These are phyloP conservation scores for Pestalotiopsis sp. DNA, from an alignment of 2,329 filamentous ascomycete genomes.

Conservation along the genomic window DNA sequence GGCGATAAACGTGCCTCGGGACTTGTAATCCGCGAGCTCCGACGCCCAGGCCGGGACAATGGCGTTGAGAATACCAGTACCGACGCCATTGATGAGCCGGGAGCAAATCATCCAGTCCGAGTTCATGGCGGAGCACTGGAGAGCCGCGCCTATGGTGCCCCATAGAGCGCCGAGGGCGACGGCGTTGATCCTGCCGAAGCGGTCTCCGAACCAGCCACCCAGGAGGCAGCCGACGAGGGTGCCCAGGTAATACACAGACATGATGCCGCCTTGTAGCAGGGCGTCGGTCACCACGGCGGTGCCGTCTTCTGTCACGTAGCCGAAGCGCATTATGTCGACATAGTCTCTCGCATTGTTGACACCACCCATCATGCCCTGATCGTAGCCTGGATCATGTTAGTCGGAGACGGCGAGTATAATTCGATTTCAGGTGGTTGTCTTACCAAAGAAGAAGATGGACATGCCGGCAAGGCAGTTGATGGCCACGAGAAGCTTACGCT, in stretches of 20 bases:
- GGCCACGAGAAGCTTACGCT: slow-evolving; percentile 31
- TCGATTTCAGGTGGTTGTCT: no score
- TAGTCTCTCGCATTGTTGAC: slow-evolving; percentile 70
- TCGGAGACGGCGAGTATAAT: neutral
- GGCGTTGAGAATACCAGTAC: slow-evolving; percentile 71
- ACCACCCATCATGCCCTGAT: slow-evolving; percentile 41
- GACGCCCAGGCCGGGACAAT: slow-evolving; percentile 75
- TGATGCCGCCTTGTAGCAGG: slow-evolving; percentile 65
- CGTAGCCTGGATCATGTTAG: slow-evolving; percentile 41
- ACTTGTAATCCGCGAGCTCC: slow-evolving; percentile 69
- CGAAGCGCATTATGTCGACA: slow-evolving; percentile 66
- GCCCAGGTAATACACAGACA: slow-evolving; percentile 57
- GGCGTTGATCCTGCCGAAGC: slow-evolving; percentile 63
- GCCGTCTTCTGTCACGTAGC: slow-evolving; percentile 56
- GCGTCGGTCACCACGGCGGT: slow-evolving; percentile 59
- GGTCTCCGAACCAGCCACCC: slow-evolving; percentile 67
- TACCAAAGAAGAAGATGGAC: slow-evolving; percentile 69
- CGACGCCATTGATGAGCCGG: slow-evolving; percentile 64
- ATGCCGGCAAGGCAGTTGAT: slow-evolving; percentile 67
- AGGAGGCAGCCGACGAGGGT: slow-evolving; percentile 65
- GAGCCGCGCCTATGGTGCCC: slow-evolving; percentile 62
- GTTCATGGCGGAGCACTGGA: slow-evolving; percentile 70
- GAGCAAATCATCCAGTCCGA: slow-evolving; percentile 71
- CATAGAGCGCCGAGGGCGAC: slow-evolving; percentile 62
- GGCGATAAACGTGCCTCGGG: slow-evolving; percentile 69